Base-by-base conservation (phyloP, 371 early-diverging fungal genomes). In the Rhizopus delemar region DNA sequence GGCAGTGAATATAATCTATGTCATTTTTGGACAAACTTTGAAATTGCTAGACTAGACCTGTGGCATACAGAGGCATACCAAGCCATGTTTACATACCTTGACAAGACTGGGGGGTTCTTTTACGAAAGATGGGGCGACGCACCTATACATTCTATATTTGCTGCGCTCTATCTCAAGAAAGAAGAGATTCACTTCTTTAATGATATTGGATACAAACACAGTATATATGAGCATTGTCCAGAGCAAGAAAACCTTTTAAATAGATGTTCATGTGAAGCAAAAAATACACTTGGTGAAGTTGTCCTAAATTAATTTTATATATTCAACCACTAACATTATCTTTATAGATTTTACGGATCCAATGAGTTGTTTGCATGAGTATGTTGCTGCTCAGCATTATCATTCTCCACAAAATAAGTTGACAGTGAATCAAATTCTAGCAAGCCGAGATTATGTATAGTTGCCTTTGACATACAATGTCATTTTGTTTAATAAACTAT, bases 11-110 rank as follows among this genome's bases (percentile, higher is more conserved):
- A 87, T 59, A 86, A 84, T 51, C 71, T 82, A 29, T 93, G 93
- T 63, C 93, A 94, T 65, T 95, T 93, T 57, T 94, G 95, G 94
- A 83, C 80, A 22, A 95, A 95, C 51, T 95, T 95, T 73, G 96
- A 95, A 73, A 95, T 97, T 60, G 96, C 85, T n/a, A 78, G 83
- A 53, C 68, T 96, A 59, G 83, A 89, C 36, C 81, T 96, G 51
- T 94, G 87, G 71, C 84, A 92, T 52, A 79, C 82, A 35, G 73
- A 79, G 3, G 77, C 73, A 15, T 87, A 87, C 60, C 73, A 71
- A 46, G 63, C 62, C 4, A 77, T 74, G 32, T 87, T 84, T 57
- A 70, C 86, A 11, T 84, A 75, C 45, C 36, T 71, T 13, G 73
- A 73, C 38, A 36, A n/a, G 3, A 3, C 75, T 13, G 96, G 96